Evolutionary conservation across 2,329 filamentous ascomycete genomes (phyloP), one percentile per base, ranked within the genome.

Genomic region (Chrysosporium keratinophilum): DNA sequence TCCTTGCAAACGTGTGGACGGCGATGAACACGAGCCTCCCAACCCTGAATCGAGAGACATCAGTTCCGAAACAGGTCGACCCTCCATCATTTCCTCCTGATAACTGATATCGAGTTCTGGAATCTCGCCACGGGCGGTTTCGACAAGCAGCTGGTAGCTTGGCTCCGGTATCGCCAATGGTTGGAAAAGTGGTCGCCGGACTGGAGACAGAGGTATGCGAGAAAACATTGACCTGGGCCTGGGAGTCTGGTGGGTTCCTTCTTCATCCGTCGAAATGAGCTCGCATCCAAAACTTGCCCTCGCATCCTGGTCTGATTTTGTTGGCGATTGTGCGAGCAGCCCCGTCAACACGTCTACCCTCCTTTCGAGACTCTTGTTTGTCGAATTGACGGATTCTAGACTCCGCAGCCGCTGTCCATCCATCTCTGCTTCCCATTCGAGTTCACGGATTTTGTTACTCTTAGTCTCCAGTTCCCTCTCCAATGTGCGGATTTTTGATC

Each of bases 341-440:
- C 64, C 63, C 2, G 67, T 67, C 57, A 69, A 59, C 14, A 69
- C 66, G 57, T 69, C 67, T 28, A 69, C 65, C 39, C 67, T 60
- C 48, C 62, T 63, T 46, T 64, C 66, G 50, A 69, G 60, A 40
- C 61, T 62, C 14, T 61, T 60, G 54, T 69, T 69, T 4, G 65
- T 66, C 17, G 62, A 60, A 46, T 65, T 65, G 17, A 69, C 57
- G 10, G 59, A 52, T 41, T 67, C 65, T 23, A 64, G 61, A 45
- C 63, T 62, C 51, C 66, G 64, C 37, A 69, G 52, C 50, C 61
- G 65, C 41, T 67, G 65, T 15, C 63, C 63, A 43, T 62, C 58
- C 42, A 65, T 60, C 35, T 68, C 63, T n/a, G 62, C 61, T 50
- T 67, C 62, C 56, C 61, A 62, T 51, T 67, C 63, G 10, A 69